Conservation (phyloP, 768 basidiomycete species). For the Clavaria fumosa region DNA sequence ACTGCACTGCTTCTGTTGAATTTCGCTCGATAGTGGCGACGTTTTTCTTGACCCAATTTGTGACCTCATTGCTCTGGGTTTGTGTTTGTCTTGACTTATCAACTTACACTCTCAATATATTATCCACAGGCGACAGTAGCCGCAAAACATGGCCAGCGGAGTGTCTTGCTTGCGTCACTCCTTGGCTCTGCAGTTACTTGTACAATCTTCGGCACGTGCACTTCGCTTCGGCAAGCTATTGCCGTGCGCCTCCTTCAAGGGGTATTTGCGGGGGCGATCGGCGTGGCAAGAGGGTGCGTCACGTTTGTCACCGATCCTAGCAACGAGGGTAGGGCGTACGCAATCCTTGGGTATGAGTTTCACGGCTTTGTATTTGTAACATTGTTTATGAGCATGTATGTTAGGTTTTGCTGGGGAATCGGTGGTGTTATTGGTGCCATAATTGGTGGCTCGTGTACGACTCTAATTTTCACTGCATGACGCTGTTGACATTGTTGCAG, state of each 20-base stretch:
- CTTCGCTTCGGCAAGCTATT: conserved; percentile 64
- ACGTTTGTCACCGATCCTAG: conserved; percentile 76
- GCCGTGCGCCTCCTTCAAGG: conserved; percentile 81
- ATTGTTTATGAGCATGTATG: conserved; percentile 5
- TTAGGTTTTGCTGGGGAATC: conserved; percentile 88
- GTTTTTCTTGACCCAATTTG: conserved; percentile 91
- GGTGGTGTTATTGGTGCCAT: conserved; percentile 88
- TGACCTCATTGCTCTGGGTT: conserved; percentile 90
- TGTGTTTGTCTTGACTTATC: conserved; percentile 10
- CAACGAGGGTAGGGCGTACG: conserved; percentile 92
- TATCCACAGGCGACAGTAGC: conserved; percentile 72
- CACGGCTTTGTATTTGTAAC: conserved; percentile 3
- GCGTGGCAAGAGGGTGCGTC: conserved; percentile 84
- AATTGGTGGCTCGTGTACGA: conserved; percentile 67
- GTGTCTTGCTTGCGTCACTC: conserved; percentile 73
- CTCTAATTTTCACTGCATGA: neutral
- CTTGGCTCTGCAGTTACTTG: conserved; percentile 75
- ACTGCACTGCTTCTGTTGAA: conserved; percentile 3
- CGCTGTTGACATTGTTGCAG: conserved; percentile 22
- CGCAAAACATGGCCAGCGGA: conserved; percentile 75
- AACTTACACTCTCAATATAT: conserved; percentile 9
- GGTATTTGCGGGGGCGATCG: conserved; percentile 85
- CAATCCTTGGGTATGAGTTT: conserved; percentile 58
- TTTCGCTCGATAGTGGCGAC: conserved; percentile 39
- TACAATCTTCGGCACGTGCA: conserved; percentile 62